Evolutionary conservation across 768 basidiomycete genomes (phyloP).

Genomic region (Strobilomyces confusus): DNA sequence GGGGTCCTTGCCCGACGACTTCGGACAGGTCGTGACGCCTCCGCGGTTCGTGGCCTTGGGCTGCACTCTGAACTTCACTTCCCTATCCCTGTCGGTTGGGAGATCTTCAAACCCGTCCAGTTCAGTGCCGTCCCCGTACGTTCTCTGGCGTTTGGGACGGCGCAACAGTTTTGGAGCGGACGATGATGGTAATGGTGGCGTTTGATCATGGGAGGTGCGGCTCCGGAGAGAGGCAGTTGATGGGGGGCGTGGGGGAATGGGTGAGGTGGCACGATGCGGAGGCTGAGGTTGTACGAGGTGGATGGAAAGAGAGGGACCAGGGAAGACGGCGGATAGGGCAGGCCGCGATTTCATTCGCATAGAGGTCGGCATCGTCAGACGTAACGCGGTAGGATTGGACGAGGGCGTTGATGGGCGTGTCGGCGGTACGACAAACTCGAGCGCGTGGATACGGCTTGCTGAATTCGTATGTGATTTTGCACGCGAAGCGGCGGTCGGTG

Average conservation of each 20-base stretch:
- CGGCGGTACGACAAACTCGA: slow-evolving; percentile 70
- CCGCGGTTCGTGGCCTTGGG: slow-evolving; percentile 63
- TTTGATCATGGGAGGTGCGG: slow-evolving; percentile 25
- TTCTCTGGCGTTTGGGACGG: slow-evolving; percentile 70
- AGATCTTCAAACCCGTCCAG: slow-evolving; percentile 86
- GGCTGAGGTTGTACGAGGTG: slow-evolving; percentile 31
- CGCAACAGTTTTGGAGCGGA: slow-evolving; percentile 63
- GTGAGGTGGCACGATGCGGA: slow-evolving; percentile 50
- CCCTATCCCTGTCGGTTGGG: slow-evolving; percentile 79
- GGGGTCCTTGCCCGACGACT: slow-evolving; percentile 36
- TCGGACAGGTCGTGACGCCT: slow-evolving; percentile 45
- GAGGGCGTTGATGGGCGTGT: slow-evolving; percentile 78
- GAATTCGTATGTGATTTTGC: slow-evolving; percentile 70
- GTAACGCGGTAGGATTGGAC: slow-evolving; percentile 68
- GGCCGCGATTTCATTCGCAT: slow-evolving; percentile 72
- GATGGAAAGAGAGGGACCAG: slow-evolving; percentile 36
- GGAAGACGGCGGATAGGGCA: slow-evolving; percentile 73
- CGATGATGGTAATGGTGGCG: slow-evolving; percentile 38
- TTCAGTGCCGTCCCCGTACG: slow-evolving; percentile 87
- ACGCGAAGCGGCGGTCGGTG: slow-evolving; percentile 77
- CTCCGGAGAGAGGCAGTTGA: slow-evolving; percentile 48
- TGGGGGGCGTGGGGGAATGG: slow-evolving; percentile 56
- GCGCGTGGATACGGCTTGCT: slow-evolving; percentile 51
- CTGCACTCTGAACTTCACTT: slow-evolving; percentile 68
- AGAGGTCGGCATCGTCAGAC: slow-evolving; percentile 85